phyloP scores from a whole-genome alignment of 495 filamentous ascomycete species.

The Lasiosphaeria hispida region DNA sequence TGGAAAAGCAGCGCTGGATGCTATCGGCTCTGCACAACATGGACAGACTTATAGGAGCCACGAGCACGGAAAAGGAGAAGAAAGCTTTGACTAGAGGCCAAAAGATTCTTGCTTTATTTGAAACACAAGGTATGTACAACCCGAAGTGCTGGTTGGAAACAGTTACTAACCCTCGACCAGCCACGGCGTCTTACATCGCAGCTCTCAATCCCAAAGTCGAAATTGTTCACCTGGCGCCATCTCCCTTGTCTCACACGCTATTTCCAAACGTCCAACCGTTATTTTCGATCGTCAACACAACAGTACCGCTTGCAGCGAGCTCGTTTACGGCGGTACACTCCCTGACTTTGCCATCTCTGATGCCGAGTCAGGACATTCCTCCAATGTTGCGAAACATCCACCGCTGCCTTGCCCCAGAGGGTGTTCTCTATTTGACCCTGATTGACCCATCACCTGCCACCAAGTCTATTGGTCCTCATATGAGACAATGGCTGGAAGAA shows the following conservation, averaged over 20 bases:
- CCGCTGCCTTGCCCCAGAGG: conserved; percentile 36
- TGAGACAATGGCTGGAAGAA: conserved; percentile 48
- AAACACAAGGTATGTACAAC: conserved; percentile 37
- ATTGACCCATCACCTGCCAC: conserved; percentile 47
- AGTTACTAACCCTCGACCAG: conserved; percentile 29
- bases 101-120: conserved; percentile 42
- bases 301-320: conserved; percentile 33
- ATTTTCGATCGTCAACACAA: conserved; percentile 29
- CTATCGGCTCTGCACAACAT: conserved; percentile 36
- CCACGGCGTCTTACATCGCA: conserved; percentile 43
- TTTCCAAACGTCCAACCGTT: conserved; percentile 41
- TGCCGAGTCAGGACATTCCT: conserved; percentile 38
- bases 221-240: conserved; percentile 37
- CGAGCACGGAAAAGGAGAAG: not conserved
- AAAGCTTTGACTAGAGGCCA: not conserved
- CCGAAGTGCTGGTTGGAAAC: not conserved
- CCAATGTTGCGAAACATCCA: conserved; percentile 37
- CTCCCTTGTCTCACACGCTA: conserved; percentile 31
- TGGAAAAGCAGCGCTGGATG: conserved; percentile 45
- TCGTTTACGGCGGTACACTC: conserved; percentile 36
- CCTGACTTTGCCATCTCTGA: conserved; percentile 36
- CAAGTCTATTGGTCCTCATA: conserved; percentile 41
- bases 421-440: conserved; percentile 43
- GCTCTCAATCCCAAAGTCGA: conserved; percentile 27
- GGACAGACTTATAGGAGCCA: not conserved